Percentiles rank a stretch among this genome's conserved stretches.
phyloP scores from a whole-genome alignment of 352 stramenopile species.

The Phytophthora crassamura region DNA sequence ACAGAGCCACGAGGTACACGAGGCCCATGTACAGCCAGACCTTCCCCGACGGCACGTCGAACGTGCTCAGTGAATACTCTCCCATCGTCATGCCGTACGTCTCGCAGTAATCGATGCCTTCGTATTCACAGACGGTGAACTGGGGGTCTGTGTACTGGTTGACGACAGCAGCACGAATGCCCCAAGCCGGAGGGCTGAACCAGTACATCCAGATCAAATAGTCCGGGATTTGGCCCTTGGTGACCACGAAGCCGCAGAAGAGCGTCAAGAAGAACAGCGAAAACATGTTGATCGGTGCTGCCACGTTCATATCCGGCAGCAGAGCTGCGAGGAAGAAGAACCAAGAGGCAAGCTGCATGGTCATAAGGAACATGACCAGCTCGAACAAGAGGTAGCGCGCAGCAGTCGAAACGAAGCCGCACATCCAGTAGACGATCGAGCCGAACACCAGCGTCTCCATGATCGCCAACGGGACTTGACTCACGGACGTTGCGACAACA shows the following conservation, averaged over 20 bases:
- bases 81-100: slow-evolving; percentile 41
- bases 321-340: slow-evolving; percentile 52
- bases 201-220: slow-evolving; percentile 70
- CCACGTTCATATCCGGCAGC: slow-evolving; percentile 45
- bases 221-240: slow-evolving; percentile 49
- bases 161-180: slow-evolving; percentile 41
- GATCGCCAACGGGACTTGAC: slow-evolving; percentile 47
- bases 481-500: slow-evolving; percentile 54
- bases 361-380: slow-evolving; percentile 60
- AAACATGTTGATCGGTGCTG: slow-evolving; percentile 51
- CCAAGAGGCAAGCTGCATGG: slow-evolving; percentile 39
- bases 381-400: slow-evolving; percentile 67
- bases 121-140: slow-evolving; percentile 42
- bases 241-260: slow-evolving; percentile 60
- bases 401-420: slow-evolving; percentile 56
- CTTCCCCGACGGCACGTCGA: slow-evolving; percentile 40
- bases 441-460: slow-evolving; percentile 80
- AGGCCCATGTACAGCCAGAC: slow-evolving; percentile 46
- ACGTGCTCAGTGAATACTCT: slow-evolving; percentile 40
- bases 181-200: slow-evolving; percentile 61
- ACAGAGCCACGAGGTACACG: slow-evolving; percentile 34
- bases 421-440: too few relatives aligned
- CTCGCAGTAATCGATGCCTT: slow-evolving; percentile 44
- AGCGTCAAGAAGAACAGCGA: slow-evolving; percentile 50
- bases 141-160: slow-evolving; percentile 42